phyloP scores from a whole-genome alignment of 2,329 filamentous ascomycete species.

The Apiospora marii region DNA sequence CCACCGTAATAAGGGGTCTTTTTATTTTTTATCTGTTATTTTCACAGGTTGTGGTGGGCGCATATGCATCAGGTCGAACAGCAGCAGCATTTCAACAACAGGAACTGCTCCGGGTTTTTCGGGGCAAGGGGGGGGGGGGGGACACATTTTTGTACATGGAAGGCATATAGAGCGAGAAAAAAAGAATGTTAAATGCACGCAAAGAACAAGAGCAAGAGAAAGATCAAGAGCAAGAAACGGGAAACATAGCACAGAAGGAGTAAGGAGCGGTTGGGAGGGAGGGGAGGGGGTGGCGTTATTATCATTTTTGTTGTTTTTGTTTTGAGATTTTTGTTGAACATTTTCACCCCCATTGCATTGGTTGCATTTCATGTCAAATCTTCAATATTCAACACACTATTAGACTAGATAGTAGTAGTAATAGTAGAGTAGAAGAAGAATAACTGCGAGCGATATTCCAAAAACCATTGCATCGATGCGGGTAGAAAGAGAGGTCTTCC shows the following conservation, averaged over 20 bases:
- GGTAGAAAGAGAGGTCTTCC: neutral
- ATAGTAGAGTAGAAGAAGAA: neutral
- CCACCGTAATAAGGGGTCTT: neutral
- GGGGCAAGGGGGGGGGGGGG: neutral
- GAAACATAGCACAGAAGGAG: constrained; percentile 12
- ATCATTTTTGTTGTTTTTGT: neutral
- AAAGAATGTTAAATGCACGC: neutral
- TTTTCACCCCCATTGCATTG: neutral
- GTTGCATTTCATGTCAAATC: neutral
- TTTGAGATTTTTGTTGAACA: neutral
- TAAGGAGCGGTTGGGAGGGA: neutral
- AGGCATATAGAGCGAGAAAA: neutral
- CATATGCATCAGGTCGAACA: neutral
- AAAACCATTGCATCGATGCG: neutral
- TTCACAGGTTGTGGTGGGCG: neutral
- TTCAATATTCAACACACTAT: neutral
- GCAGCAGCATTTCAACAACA: neutral
- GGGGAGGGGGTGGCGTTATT: constrained; percentile 3
- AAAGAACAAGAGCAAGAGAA: neutral
- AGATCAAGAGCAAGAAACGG: neutral
- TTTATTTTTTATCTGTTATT: neutral
- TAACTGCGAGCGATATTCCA: neutral
- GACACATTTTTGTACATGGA: neutral
- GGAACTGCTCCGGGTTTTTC: neutral
- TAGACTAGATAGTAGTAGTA: neutral